Evolutionary conservation across 176 grass and related monocot genomes (phyloP).

Genomic region (Hyparrhenia diplandra): DNA sequence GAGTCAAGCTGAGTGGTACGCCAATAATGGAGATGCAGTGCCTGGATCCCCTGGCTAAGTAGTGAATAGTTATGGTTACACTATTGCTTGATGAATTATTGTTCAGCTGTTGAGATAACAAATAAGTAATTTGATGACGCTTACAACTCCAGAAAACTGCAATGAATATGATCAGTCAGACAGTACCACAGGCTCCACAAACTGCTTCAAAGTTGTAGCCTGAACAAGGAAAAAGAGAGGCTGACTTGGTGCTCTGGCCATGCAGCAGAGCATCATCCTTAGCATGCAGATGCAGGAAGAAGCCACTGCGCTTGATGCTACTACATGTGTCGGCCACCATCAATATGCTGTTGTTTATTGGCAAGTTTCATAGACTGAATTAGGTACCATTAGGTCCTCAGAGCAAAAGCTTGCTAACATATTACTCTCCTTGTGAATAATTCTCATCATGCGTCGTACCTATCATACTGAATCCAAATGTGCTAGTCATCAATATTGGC

Average conservation of each 20-base stretch:
- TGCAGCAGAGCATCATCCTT: conserved; percentile 13
- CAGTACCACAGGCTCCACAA: background rate
- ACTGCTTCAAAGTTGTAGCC: background rate
- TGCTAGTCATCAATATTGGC: background rate
- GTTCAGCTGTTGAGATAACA: background rate
- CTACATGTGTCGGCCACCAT: background rate
- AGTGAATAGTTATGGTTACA: background rate
- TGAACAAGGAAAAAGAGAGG: conserved; percentile 13
- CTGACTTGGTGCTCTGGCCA: conserved; percentile 7
- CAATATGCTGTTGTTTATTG: background rate
- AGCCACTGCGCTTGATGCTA: conserved; percentile 16
- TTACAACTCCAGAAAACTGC: conserved; percentile 1
- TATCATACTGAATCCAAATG: background rate
- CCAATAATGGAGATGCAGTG: background rate
- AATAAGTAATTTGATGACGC: background rate
- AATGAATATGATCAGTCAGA: background rate
- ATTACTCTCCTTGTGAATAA: background rate
- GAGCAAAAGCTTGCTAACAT: conserved; percentile 23
- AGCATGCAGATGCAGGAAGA: conserved; percentile 30
- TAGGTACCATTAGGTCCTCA: conserved; percentile 16
- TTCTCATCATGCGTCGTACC: background rate
- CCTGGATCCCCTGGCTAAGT: background rate
- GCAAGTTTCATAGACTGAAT: conserved; percentile 11
- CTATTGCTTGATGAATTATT: background rate
- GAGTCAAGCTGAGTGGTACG: no score